Conservation (phyloP, 1,284 basidiomycete species). For the Papiliotrema fonsecae region DNA sequence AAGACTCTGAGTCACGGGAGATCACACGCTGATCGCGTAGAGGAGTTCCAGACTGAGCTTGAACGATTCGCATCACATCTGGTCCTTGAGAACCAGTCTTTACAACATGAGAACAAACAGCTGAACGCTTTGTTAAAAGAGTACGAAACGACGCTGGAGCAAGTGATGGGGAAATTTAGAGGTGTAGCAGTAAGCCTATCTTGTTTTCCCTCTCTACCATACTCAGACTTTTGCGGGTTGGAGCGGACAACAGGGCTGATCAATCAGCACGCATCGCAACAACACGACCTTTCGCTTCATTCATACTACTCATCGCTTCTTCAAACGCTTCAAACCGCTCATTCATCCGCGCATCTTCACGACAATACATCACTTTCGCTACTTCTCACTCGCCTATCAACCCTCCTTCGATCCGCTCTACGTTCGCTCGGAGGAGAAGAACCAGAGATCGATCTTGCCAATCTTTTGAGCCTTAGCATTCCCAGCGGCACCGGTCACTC, state of each 20-base stretch:
- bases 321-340: constrained; percentile 63
- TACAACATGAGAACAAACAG: constrained; percentile 92
- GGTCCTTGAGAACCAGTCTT: constrained; percentile 86
- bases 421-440: constrained; percentile 68
- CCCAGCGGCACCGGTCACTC: background rate
- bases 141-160: constrained; percentile 91
- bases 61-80: constrained; percentile 85
- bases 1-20: too few relatives aligned
- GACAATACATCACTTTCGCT: constrained; percentile 60
- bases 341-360: constrained; percentile 58
- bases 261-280: constrained; percentile 75
- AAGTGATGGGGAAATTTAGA: constrained; percentile 93
- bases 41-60: constrained; percentile 86
- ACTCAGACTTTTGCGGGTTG: too few relatives aligned
- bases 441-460: constrained; percentile 22
- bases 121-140: constrained; percentile 82
- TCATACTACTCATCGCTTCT: constrained; percentile 87
- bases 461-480: background rate
- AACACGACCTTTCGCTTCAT: constrained; percentile 81
- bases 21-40: constrained; percentile 50
- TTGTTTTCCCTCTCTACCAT: background rate
- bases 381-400: constrained; percentile 67
- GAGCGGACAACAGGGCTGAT: constrained; percentile 5
- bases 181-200: constrained; percentile 69
- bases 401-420: constrained; percentile 65